Conservation (phyloP, 2,329 filamentous ascomycete species). For the Cytospora paraplurivora region DNA sequence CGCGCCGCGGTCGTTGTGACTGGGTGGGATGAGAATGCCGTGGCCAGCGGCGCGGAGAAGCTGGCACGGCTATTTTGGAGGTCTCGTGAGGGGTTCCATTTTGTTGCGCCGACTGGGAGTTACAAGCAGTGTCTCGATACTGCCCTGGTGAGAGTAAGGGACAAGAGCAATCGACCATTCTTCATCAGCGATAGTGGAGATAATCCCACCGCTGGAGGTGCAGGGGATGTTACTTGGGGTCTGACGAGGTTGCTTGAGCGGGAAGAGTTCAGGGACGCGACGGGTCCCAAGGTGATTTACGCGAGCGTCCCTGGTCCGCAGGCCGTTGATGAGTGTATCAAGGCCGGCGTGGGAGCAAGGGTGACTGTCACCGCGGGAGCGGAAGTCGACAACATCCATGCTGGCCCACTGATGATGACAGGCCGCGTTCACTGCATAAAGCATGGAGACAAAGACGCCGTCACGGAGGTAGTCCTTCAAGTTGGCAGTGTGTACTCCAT, state of each 20-base stretch:
- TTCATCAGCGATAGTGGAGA: constrained; percentile 60
- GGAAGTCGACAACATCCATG: constrained; percentile 50
- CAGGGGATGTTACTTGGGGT: constrained; percentile 57
- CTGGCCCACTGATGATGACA: constrained; percentile 52
- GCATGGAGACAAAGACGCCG: constrained; percentile 51
- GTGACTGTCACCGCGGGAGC: constrained; percentile 55
- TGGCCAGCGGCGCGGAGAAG: constrained; percentile 45
- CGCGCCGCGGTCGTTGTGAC: constrained; percentile 53
- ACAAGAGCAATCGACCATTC: constrained; percentile 45
- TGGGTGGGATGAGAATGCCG: constrained; percentile 48
- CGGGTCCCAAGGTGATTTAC: constrained; percentile 50
- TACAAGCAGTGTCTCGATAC: constrained; percentile 50
- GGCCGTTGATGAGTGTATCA: constrained; percentile 45
- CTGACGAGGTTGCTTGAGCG: constrained; percentile 48
- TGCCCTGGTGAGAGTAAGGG: constrained; percentile 38
- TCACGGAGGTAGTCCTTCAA: constrained; percentile 51
- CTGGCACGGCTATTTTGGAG: constrained; percentile 53
- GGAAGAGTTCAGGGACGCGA: constrained; percentile 44
- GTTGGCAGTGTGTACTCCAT: constrained; percentile 54
- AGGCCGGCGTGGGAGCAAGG: constrained; percentile 48
- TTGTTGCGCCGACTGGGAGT: constrained; percentile 53
- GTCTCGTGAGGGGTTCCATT: constrained; percentile 48
- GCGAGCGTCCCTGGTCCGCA: constrained; percentile 53
- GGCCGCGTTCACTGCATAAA: constrained; percentile 53
- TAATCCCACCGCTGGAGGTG: constrained; percentile 57